Base-by-base conservation (phyloP, 805 yeast genomes). In the Komagataella mondaviorum region DNA sequence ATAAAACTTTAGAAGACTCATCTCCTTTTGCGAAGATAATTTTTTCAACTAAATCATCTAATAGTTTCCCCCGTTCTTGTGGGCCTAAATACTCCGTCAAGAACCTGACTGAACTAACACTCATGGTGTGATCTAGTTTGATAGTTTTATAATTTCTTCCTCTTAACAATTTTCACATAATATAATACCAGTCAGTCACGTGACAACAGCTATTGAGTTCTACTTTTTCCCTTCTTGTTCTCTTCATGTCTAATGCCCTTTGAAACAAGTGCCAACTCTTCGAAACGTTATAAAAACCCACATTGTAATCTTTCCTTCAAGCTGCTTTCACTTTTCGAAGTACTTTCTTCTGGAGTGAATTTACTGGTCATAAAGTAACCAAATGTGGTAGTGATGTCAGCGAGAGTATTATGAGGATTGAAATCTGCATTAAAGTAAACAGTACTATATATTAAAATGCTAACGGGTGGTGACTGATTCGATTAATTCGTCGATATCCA, bases 401-500 rank as follows among this genome's bases (percentile, higher is more conserved):
- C 3, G 18, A 30, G 16, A 17, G 45, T 30, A 8, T 43, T 3
- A 22, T 20, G 22, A n/a, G 17, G 3, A 23, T 22, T 17, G 6
- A 24, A 4, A 20, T 18, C 12, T 6, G 18, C 49, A 23, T 6
- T 23, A 24, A 24, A n/a, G 10, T 14, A 22, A 22, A 24, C 5
- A n/a, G 24, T 16, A 22, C 7, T 7, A 8, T 46, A 2, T 10
- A 46, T 8, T 12, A 6, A n/a, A 22, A 46, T 22, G 24, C 24
- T 46, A 20, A n/a, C 12, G 10, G 39, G 39, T 20, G n/a, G 4
- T 17, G 23, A 17, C 23, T 20, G 30, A 18, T 36, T 12, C 23
- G 6, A 24, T 48, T 6, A 62, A 20, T 14, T 64, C 67, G 24
- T 56, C 50, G 14, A 44, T 43, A 12, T 49, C 46, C 45, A 51